Conservation (phyloP, 106 monocot genomes). For the Allium cepa region DNA sequence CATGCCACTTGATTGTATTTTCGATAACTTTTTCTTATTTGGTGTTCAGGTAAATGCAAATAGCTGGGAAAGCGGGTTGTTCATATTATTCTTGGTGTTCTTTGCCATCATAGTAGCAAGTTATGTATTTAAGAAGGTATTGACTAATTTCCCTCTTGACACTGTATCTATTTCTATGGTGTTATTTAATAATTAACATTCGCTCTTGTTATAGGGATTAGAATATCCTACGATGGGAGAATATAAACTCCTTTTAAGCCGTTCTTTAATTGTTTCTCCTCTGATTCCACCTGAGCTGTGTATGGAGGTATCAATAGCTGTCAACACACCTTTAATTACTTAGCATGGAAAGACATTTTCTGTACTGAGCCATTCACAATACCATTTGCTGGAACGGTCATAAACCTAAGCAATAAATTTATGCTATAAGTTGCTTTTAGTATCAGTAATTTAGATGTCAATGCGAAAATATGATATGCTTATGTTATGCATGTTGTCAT, state of each 20-base stretch:
- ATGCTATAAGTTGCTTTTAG: too few species aligned
- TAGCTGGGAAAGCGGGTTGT: conserved; percentile 94
- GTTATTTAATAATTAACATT: too few species aligned
- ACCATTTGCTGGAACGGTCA: conserved; percentile 87
- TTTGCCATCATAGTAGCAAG: conserved; percentile 98
- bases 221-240: conserved; percentile 98
- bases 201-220: conserved; percentile 44
- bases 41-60: conserved; percentile 90
- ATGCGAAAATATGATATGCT: too few species aligned
- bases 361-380: conserved; percentile 99
- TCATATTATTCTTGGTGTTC: conserved; percentile 93
- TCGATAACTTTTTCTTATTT: conserved; percentile 4
- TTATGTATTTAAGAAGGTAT: conserved; percentile 96
- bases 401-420: too few species aligned
- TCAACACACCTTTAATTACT: conserved; percentile 98
- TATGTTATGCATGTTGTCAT: too few species aligned
- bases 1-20: too few species aligned
- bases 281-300: conserved; percentile 98
- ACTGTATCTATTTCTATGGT: too few species aligned
- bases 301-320: conserved; percentile 99
- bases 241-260: conserved; percentile 95
- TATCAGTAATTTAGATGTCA: too few species aligned
- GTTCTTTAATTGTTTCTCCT: conserved; percentile 94
- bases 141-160: too few species aligned
- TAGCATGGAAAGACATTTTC: conserved; percentile 92